Evolutionary conservation across 2,329 filamentous ascomycete species (phyloP).

Genomic region (Ophiostoma sp.): DNA sequence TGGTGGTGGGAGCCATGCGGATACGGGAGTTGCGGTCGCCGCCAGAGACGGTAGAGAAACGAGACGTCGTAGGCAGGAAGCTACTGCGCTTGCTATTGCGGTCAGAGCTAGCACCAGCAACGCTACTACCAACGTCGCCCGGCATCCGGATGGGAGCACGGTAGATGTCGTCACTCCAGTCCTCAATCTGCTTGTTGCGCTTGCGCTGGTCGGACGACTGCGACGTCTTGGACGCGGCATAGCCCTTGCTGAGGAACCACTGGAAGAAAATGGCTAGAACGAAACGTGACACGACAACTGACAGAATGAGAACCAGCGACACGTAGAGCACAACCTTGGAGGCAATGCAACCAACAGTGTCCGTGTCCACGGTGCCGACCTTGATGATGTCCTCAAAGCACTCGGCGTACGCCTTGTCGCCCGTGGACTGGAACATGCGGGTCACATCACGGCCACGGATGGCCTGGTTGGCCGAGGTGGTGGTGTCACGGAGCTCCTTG

Average conservation of each 20-base stretch:
- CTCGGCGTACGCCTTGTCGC: conserved; percentile 78
- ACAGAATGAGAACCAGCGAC: conserved; percentile 85
- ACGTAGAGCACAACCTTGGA: conserved; percentile 96
- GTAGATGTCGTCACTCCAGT: conserved; percentile 98
- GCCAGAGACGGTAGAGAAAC: conserved; percentile 89
- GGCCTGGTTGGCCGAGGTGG: conserved; percentile 57
- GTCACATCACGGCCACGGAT: conserved; percentile 87
- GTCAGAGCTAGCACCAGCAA: conserved; percentile 58
- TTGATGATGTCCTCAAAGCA: conserved; percentile 94
- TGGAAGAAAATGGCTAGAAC: conserved; percentile 87
- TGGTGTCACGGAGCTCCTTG: conserved; percentile 72
- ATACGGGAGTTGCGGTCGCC: conserved; percentile 60
- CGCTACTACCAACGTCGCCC: conserved; percentile 69
- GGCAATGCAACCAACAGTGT: conserved; percentile 94
- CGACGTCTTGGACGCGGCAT: conserved; percentile 81
- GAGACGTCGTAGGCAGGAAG: conserved; percentile 89
- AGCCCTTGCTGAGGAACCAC: conserved; percentile 90
- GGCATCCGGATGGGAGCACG: conserved; percentile 79
- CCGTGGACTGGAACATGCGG: conserved; percentile 74
- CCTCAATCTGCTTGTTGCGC: conserved; percentile 90
- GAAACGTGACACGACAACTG: conserved; percentile 85
- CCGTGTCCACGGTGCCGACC: conserved; percentile 92
- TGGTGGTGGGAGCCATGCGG: conserved; percentile 74
- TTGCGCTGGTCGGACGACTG: conserved; percentile 79
- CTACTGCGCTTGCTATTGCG: conserved; percentile 78